Evolutionary conservation across 257 asterid species (phyloP), one percentile per base, ranked within the genome.

Genomic region (Solanum ahanhuiri): DNA sequence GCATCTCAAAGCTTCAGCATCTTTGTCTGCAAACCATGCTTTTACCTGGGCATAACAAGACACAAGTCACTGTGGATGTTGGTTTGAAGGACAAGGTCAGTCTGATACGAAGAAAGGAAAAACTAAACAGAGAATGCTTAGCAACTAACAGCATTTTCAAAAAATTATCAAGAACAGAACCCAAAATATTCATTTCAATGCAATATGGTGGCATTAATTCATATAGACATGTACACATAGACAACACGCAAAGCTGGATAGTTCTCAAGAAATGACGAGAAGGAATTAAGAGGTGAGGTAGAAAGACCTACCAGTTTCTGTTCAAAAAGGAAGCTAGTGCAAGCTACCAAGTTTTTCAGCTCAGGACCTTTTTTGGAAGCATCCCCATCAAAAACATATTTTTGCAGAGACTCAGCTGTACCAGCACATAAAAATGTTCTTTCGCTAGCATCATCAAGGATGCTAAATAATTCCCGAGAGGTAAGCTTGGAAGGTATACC

Each of bases 381-480:
- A 87, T 93, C 96, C 75, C 93, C 95, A 88, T 91, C 96, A 87
- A 97, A 95, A 20, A 97, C 90, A 63, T 93, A 93, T 85, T 93
- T 97, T 48, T 89, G 94, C 90, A 97, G 89, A 30, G 93, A 86
- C 82, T 96, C 98, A 58, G 98, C 98, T 35, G 96, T 93, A 43
- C 99, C 99, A 63, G 95, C 98, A 91, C 97, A 93, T 85, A 97
- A 89, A 91, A 97, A 96, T 82, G 99, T 95, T 82, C 93, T 90
- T 92, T 97, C 99, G 87, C 99, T 94, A 86, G 99, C 98, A 90
- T 91, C 95, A 90, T 97, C 99, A 90, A 97, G 99, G 91, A 94
- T 87, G 85, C 92, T 88, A 86, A 97, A 95, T 87, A 97, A 87
- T 66, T 97, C 99, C 39, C 83, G 87, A 5, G 99, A 93, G 88